Conservation (phyloP, 2,329 filamentous ascomycete species). For the Penicillium sumatraense region DNA sequence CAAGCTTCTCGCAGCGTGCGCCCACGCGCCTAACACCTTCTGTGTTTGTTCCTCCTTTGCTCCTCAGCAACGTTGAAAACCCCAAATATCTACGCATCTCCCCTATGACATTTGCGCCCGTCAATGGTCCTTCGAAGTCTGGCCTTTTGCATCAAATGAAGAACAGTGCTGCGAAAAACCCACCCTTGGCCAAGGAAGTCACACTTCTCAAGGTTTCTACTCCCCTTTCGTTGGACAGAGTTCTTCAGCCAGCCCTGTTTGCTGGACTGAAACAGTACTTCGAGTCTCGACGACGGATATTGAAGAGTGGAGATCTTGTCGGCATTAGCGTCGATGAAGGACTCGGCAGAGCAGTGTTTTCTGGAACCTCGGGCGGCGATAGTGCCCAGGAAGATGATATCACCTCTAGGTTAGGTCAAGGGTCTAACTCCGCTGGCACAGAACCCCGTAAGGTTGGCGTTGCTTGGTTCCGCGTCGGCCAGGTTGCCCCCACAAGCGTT, state of each 20-base stretch:
- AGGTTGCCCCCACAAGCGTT: constrained; percentile 59
- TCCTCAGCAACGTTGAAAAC: constrained; percentile 82
- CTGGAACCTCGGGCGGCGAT: constrained; percentile 60
- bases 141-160: constrained; percentile 58
- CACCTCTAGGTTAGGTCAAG: constrained; percentile 45
- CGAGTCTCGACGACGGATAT: constrained; percentile 76
- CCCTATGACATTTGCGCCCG: constrained; percentile 50
- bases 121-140: constrained; percentile 57
- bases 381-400: constrained; percentile 75
- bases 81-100: constrained; percentile 80
- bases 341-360: constrained; percentile 79
- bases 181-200: constrained; percentile 74
- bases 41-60: constrained; percentile 80
- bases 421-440: constrained; percentile 26
- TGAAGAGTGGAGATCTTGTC: constrained; percentile 86
- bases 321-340: constrained; percentile 87
- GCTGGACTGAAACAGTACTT: constrained; percentile 88
- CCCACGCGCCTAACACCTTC: constrained; percentile 58
- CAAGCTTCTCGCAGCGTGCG: constrained; percentile 58
- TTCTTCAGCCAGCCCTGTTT: constrained; percentile 83
- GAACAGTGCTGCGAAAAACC: constrained; percentile 51
- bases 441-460: constrained; percentile 61
- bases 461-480: constrained; percentile 91
- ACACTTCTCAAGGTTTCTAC: constrained; percentile 88
- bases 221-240: constrained; percentile 82